phyloP scores from a whole-genome alignment of 176 grass and related monocot species.

The Eleusine indica region DNA sequence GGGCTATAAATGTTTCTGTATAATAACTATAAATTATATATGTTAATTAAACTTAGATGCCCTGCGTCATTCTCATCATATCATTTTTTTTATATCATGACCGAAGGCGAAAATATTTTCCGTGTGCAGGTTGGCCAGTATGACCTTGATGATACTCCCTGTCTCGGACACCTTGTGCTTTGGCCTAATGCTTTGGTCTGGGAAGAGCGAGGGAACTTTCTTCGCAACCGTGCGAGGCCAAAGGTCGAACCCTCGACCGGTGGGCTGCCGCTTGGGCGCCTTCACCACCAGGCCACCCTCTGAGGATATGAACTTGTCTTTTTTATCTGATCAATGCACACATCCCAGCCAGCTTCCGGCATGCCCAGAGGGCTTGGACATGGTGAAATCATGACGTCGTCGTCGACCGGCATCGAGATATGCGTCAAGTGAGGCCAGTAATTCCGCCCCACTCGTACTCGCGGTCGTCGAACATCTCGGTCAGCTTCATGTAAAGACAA shows the following conservation, averaged over 20 bases:
- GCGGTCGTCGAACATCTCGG: constrained; percentile 46
- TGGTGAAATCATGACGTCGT: constrained; percentile 79
- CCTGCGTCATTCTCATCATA: too few relatives aligned
- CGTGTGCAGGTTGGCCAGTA: constrained; percentile 51
- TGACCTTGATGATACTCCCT: constrained; percentile 56
- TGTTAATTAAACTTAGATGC: too few relatives aligned
- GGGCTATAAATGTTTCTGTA: too few relatives aligned
- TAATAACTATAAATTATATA: too few relatives aligned
- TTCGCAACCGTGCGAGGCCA: too few relatives aligned
- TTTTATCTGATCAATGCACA: too few relatives aligned
- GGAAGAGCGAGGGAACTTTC: too few relatives aligned
- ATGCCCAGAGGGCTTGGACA: constrained; percentile 71
- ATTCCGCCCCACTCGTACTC: constrained; percentile 57
- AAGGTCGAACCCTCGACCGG: too few relatives aligned
- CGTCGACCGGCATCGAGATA: constrained; percentile 57
- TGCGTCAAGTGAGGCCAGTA: constrained; percentile 80
- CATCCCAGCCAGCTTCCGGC: constrained; percentile 57
- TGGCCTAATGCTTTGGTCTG: too few relatives aligned
- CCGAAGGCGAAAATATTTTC: constrained; percentile 76
- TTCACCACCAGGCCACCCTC: too few relatives aligned
- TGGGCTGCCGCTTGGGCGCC: too few relatives aligned
- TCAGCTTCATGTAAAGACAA: constrained; percentile 23
- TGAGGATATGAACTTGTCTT: too few relatives aligned
- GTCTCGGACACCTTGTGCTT: constrained; percentile 20
- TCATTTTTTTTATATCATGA: constrained; percentile 9